These are phyloP conservation scores for Manihot esculenta DNA, from an alignment of 441 rosid species.

Conservation along the genomic window DNA sequence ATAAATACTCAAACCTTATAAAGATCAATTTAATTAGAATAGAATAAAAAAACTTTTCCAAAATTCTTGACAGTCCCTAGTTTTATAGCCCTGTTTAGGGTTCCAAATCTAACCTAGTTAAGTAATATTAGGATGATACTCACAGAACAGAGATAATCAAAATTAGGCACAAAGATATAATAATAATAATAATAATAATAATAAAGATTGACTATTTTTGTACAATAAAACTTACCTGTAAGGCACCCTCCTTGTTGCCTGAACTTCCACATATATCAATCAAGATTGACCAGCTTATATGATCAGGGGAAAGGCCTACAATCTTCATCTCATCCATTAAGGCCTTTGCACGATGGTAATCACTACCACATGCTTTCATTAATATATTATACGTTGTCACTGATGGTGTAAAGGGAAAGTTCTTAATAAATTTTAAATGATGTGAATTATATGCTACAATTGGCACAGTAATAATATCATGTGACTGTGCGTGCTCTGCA, in stretches of 20 bases:
- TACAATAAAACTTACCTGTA: conserved; percentile 55
- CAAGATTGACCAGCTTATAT: conserved; percentile 86
- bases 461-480: conserved; percentile 24
- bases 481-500: conserved; percentile 23
- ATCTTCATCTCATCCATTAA: conserved; percentile 83
- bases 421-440: conserved; percentile 44
- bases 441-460: conserved; percentile 33
- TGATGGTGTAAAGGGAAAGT: conserved; percentile 64
- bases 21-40: no score
- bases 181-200: no score
- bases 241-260: conserved; percentile 68
- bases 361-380: conserved; percentile 83
- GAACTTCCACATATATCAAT: conserved; percentile 75
- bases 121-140: not conserved
- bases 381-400: conserved; percentile 68
- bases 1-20: no score
- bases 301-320: conserved; percentile 72
- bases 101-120: not conserved
- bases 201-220: not conserved
- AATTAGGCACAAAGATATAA: conserved; percentile 16
- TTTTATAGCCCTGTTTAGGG: no score
- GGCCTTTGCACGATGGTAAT: conserved; percentile 62
- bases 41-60: no score
- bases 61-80: no score
- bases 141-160: not conserved